Conservation (phyloP, 352 stramenopile genomes). For the Phytophthora megakarya region DNA sequence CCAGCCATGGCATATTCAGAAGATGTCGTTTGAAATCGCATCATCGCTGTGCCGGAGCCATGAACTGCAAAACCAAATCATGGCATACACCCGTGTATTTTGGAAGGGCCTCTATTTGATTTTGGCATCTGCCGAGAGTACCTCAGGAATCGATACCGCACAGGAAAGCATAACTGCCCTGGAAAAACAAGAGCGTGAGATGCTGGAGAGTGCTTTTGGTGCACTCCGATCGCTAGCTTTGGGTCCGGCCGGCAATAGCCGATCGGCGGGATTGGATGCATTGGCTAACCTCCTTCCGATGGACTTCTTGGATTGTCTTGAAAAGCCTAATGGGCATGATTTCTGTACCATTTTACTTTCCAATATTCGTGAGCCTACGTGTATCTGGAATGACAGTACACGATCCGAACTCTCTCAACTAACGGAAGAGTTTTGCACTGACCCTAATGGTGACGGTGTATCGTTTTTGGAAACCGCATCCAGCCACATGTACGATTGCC, state of each 20-base stretch:
- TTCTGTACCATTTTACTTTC: constrained; percentile 75
- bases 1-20: constrained; percentile 81
- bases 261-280: constrained; percentile 60
- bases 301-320: constrained; percentile 74
- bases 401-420: constrained; percentile 70
- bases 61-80: constrained; percentile 67
- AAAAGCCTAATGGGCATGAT: constrained; percentile 70
- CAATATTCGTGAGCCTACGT: constrained; percentile 75
- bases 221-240: constrained; percentile 64
- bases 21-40: constrained; percentile 77
- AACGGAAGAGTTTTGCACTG: constrained; percentile 75
- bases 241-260: constrained; percentile 53
- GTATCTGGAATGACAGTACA: constrained; percentile 77
- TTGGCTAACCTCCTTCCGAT: constrained; percentile 73
- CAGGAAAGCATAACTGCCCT: constrained; percentile 44
- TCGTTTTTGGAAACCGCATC: constrained; percentile 71
- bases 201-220: constrained; percentile 76
- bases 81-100: constrained; percentile 68
- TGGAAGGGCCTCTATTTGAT: constrained; percentile 84
- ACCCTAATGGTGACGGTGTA: constrained; percentile 53
- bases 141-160: constrained; percentile 44
- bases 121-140: constrained; percentile 65
- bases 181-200: constrained; percentile 70
- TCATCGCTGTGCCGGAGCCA: constrained; percentile 61
- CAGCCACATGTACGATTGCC: constrained; percentile 83